Evolutionary conservation across 192 early-diverging fungal genomes (phyloP).

Genomic region (Paraglomus brasilianum): DNA sequence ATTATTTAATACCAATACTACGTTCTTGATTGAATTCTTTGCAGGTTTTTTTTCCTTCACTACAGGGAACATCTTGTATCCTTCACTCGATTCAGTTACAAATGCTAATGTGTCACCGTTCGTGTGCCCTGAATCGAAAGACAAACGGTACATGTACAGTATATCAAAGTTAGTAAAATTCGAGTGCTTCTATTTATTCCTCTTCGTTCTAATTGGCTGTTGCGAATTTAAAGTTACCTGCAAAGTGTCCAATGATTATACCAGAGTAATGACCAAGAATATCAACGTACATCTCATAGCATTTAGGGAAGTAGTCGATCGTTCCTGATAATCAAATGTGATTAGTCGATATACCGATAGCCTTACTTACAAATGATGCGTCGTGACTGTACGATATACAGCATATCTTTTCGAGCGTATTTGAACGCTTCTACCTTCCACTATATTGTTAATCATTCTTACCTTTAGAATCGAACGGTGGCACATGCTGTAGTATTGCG

Average conservation of each 20-base stretch:
- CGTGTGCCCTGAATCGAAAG: not conserved
- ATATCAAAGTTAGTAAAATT: not conserved
- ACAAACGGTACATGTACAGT: not conserved
- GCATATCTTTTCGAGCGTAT: too few relatives aligned
- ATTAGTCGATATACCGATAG: too few relatives aligned
- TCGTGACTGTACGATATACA: too few relatives aligned
- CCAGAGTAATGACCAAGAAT: conserved; percentile 38
- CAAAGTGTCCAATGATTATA: conserved; percentile 44
- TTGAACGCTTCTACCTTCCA: too few relatives aligned
- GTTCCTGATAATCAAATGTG: conserved; percentile 26
- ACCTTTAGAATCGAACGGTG: conserved; percentile 33
- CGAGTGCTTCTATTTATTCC: not conserved
- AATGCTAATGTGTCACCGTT: conserved; percentile 30
- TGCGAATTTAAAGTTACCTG: conserved; percentile 29
- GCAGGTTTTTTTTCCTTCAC: conserved; percentile 10
- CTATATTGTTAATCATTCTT: not conserved
- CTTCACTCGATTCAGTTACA: conserved; percentile 20
- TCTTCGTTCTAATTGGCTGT: too few relatives aligned
- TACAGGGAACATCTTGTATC: conserved; percentile 25
- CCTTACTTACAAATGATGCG: too few relatives aligned
- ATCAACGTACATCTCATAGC: conserved; percentile 32
- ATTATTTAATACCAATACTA: conserved; percentile 30
- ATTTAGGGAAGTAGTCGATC: conserved; percentile 27
- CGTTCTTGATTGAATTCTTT: conserved; percentile 2
- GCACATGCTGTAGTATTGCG: conserved; percentile 39